Evolutionary conservation across 805 yeast genomes (phyloP).

Genomic region (Saccharomycopsis sp.): DNA sequence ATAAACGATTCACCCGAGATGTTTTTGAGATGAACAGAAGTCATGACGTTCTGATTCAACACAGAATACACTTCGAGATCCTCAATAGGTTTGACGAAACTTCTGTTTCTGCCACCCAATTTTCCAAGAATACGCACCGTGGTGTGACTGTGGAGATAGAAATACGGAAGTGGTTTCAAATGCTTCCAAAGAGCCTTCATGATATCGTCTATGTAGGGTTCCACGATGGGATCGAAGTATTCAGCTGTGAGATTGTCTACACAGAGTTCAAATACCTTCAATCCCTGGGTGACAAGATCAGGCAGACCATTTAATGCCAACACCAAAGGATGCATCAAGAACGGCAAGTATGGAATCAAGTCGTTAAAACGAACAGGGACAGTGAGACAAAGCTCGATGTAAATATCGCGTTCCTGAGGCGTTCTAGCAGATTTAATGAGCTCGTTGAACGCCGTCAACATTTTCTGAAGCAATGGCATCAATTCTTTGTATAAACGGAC

Average conservation of each 20-base stretch:
- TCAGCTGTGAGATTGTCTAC: conserved; percentile 95
- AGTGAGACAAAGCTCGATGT: conserved; percentile 89
- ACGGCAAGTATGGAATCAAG: conserved; percentile 83
- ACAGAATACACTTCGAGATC: conserved; percentile 46
- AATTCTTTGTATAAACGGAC: conserved; percentile 67
- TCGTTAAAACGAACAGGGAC: conserved; percentile 94
- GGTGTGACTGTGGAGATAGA: conserved; percentile 92
- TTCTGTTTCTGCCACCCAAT: conserved; percentile 91
- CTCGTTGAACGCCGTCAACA: conserved; percentile 77
- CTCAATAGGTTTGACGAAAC: conserved; percentile 68
- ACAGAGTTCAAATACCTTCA: conserved; percentile 87
- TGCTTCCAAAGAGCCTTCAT: conserved; percentile 91
- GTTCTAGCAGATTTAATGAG: conserved; percentile 76
- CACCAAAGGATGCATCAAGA: conserved; percentile 84
- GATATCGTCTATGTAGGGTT: conserved; percentile 90
- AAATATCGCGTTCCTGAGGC: conserved; percentile 86
- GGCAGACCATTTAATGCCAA: conserved; percentile 84
- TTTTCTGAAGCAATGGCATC: conserved; percentile 78
- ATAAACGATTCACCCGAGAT: conserved; percentile 55
- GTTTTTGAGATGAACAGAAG: conserved; percentile 67
- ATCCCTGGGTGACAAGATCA: conserved; percentile 88
- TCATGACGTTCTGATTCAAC: conserved; percentile 63
- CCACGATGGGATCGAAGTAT: conserved; percentile 93
- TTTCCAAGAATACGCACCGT: conserved; percentile 91
- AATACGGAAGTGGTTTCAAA: conserved; percentile 85